Percentiles rank a stretch among this genome's conserved stretches.
Evolutionary conservation across 2,329 filamentous ascomycete species (phyloP).

Genomic region (Cladosporium velox): DNA sequence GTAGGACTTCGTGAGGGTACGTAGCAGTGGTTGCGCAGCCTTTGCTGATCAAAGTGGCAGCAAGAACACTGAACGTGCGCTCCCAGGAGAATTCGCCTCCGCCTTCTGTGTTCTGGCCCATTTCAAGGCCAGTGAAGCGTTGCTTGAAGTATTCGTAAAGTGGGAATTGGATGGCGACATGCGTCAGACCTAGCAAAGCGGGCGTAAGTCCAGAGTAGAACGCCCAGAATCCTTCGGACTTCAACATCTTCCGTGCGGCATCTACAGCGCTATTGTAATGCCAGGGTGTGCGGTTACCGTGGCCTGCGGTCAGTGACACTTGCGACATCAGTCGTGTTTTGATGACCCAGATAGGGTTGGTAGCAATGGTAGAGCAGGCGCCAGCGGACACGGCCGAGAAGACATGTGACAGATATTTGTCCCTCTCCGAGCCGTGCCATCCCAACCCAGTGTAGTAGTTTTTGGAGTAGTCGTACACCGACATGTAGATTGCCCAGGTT

Average conservation of each 20-base stretch:
- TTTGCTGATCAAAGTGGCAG: constrained; percentile 90
- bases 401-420: constrained; percentile 75
- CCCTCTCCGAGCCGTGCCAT: constrained; percentile 46
- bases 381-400: constrained; percentile 90
- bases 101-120: constrained; percentile 66
- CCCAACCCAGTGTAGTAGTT: constrained; percentile 65
- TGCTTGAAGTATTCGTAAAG: constrained; percentile 93
- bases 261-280: constrained; percentile 89
- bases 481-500: constrained; percentile 98
- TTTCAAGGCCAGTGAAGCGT: constrained; percentile 83
- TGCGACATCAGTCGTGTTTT: constrained; percentile 98
- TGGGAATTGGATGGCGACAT: constrained; percentile 96
- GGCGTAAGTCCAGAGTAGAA: constrained; percentile 96
- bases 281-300: constrained; percentile 70
- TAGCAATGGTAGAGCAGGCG: constrained; percentile 87
- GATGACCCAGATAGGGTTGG: constrained; percentile 99
- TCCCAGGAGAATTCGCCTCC: constrained; percentile 51
- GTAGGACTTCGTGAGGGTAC: constrained; percentile 94
- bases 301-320: constrained; percentile 60
- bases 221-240: constrained; percentile 78
- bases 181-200: constrained; percentile 84
- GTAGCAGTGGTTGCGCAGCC: constrained; percentile 91
- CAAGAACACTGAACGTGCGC: constrained; percentile 81
- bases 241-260: constrained; percentile 94
- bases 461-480: constrained; percentile 90